Evolutionary conservation across 192 early-diverging fungal genomes (phyloP).

Genomic region (Thoreauomyces humboldtii): DNA sequence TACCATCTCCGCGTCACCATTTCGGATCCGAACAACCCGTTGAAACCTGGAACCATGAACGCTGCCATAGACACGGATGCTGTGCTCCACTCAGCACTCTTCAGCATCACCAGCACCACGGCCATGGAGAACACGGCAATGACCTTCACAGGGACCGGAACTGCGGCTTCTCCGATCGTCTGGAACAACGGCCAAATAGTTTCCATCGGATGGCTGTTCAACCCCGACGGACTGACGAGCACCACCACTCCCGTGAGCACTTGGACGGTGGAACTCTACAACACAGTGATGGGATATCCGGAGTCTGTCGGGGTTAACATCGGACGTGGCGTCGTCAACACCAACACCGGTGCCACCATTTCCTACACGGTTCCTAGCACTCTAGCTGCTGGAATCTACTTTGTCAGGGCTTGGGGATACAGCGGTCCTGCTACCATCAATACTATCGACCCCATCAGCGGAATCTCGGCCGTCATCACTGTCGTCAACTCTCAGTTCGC

Average conservation of each 20-base stretch:
- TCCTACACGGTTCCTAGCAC: not conserved
- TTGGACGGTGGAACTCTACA: constrained; percentile 21
- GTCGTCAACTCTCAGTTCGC: too few relatives aligned
- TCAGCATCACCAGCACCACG: not conserved
- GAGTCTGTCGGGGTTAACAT: not conserved
- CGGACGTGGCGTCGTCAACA: not conserved
- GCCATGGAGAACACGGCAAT: constrained; percentile 8
- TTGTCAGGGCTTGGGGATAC: constrained; percentile 13
- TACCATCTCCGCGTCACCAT: constrained; percentile 11
- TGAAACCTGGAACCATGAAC: not conserved
- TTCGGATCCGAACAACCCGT: not conserved
- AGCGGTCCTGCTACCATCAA: not conserved
- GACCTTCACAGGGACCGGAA: not conserved
- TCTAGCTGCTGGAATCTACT: constrained; percentile 13
- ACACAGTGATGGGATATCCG: constrained; percentile 1
- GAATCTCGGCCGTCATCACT: not conserved
- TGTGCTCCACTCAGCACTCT: constrained; percentile 6
- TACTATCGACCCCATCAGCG: constrained; percentile 12
- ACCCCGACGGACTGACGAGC: not conserved
- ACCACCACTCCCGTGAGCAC: not conserved
- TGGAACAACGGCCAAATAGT: too few relatives aligned
- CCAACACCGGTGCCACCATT: not conserved
- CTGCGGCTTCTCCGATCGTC: too few relatives aligned
- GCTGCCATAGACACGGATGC: not conserved
- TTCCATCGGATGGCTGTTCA: not conserved